Conservation (phyloP, 257 asterid genomes). For the Prunella vulgaris region DNA sequence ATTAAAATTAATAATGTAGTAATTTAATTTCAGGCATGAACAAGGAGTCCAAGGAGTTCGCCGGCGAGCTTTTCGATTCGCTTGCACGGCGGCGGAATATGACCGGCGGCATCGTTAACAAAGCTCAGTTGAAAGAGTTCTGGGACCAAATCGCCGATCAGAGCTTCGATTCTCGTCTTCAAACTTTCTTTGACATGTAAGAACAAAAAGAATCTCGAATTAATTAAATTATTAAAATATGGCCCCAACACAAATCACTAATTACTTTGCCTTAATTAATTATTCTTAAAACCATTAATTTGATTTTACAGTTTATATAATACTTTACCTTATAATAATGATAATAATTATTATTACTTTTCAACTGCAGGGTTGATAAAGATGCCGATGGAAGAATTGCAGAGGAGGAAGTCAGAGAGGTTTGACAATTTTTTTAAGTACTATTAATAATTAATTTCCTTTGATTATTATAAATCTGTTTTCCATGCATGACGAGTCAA, state of each 20-base stretch:
- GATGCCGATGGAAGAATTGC: conserved; percentile 94
- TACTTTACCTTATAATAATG: too few relatives aligned
- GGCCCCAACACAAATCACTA: neutral
- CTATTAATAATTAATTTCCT: neutral
- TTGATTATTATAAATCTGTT: neutral
- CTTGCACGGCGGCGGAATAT: conserved; percentile 65
- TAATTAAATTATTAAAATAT: neutral
- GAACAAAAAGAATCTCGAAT: neutral
- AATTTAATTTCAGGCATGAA: conserved; percentile 64
- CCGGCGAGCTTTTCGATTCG: conserved; percentile 80
- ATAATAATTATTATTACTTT: neutral
- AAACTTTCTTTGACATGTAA: conserved; percentile 94
- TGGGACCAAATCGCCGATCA: conserved; percentile 90
- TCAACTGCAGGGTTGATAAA: conserved; percentile 83
- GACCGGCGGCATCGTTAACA: conserved; percentile 48
- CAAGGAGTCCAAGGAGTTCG: conserved; percentile 73
- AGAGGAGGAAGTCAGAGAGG: conserved; percentile 95
- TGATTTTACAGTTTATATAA: neutral
- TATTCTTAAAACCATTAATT: neutral
- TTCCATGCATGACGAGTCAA: neutral
- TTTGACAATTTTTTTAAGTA: conserved; percentile 9
- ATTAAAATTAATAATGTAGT: neutral
- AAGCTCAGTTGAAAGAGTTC: conserved; percentile 63
- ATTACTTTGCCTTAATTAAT: neutral
- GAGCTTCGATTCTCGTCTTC: conserved; percentile 86